phyloP scores from a whole-genome alignment of 352 stramenopile species.

The Phytophthora melonis region DNA sequence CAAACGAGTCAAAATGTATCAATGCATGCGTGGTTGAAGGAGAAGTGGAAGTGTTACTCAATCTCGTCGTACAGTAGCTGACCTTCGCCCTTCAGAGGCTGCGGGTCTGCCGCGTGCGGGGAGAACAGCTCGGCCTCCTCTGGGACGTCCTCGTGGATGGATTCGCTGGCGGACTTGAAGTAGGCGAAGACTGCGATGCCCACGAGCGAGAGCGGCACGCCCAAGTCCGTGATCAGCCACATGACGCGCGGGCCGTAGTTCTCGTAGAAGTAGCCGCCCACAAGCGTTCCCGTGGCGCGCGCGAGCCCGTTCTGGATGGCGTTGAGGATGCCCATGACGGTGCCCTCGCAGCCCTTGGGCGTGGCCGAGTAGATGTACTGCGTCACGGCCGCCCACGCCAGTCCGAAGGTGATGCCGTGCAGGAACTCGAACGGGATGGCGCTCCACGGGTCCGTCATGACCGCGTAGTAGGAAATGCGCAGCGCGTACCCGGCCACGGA shows the following conservation, averaged over 20 bases:
- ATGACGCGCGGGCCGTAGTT: constrained; percentile 63
- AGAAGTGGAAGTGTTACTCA: constrained; percentile 8
- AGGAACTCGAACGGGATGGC: constrained; percentile 80
- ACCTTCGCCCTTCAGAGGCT: constrained; percentile 15
- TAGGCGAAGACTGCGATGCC: constrained; percentile 65
- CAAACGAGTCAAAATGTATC: background rate
- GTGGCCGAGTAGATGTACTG: constrained; percentile 73
- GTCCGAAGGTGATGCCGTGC: constrained; percentile 73
- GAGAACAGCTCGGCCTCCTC: constrained; percentile 39
- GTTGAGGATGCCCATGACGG: constrained; percentile 77
- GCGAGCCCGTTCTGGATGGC: constrained; percentile 73
- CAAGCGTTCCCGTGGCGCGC: constrained; percentile 61
- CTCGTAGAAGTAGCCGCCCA: constrained; percentile 81
- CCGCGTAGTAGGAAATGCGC: constrained; percentile 70
- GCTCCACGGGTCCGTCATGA: constrained; percentile 70
- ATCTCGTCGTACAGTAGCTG: constrained; percentile 27
- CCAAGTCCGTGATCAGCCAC: constrained; percentile 68
- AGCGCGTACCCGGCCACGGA: constrained; percentile 67
- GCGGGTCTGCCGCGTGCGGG: constrained; percentile 24
- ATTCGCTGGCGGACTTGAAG: constrained; percentile 57
- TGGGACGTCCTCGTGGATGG: constrained; percentile 35
- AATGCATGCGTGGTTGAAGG: constrained; percentile 11
- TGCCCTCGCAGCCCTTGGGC: constrained; percentile 66
- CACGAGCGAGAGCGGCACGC: constrained; percentile 68
- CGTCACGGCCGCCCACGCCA: constrained; percentile 70